Evolutionary conservation across 345 rosid genomes (phyloP), one percentile per base, ranked within the genome.

Genomic region (Melastoma malabathricum): DNA sequence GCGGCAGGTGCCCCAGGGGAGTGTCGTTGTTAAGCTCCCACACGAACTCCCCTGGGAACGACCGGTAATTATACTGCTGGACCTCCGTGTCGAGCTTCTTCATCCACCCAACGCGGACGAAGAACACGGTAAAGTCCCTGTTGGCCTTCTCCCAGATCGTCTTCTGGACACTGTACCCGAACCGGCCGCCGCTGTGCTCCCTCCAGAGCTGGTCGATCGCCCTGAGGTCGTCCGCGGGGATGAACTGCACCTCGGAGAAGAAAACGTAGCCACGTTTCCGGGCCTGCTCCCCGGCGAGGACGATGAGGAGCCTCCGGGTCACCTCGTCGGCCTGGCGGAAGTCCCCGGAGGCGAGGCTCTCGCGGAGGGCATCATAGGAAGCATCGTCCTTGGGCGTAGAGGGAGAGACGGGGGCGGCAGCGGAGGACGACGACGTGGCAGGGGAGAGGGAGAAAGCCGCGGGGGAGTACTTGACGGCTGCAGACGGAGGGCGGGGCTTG

Each of bases 231-330:
- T 66, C 22, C 0, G 50, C 59, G 0, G 87, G 27, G 62, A 92
- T 92, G 60, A 82, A 80, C 47, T 80, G 69, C 13, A 87, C 98
- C 48, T 92, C 96, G 18, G 93, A 92, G 84, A 92, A 92, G 93
- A 82, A 92, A 13, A 92, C 95, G 43, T 92, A 92, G 10, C 98
- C 95, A 0, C 98, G 69, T 56, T 79, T 84, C 23, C 65, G 62
- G 1, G 98, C 83, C 0, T 87, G 59, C 61, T 92, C 96, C 1
- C 96, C 96, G 0, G 93, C 77, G 0, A 92, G 76, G 46, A 69
- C 75, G 16, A 86, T 80, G 75, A 90, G 81, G 16, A 90, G 80
- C 18, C 88, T 75, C 27, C 98, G 81, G 15, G 93, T 87, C 48
- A 84, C 96, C 18, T 92, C 98, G 47, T 92, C 98, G 0, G 98